phyloP scores from a whole-genome alignment of 345 rosid species.

The Boechera retrofracta region DNA sequence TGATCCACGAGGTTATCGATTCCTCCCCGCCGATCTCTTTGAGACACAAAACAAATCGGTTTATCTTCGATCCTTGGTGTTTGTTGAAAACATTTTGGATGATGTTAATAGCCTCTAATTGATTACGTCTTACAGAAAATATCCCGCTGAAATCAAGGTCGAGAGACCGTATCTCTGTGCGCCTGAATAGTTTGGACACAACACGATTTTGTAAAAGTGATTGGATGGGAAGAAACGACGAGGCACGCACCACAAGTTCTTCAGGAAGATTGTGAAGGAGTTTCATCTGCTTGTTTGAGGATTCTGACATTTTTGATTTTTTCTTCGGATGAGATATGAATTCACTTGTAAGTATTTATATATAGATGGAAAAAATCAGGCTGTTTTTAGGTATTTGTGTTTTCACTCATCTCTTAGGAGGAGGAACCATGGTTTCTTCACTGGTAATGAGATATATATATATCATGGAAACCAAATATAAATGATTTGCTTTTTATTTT shows the following conservation, averaged over 20 bases:
- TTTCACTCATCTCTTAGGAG: neutral
- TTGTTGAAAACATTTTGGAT: neutral
- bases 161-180: neutral
- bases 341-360: no score
- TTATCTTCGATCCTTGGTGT: neutral
- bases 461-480: neutral
- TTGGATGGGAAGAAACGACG: conserved; percentile 9
- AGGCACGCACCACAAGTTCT: neutral
- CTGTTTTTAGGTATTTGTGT: no score
- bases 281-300: neutral
- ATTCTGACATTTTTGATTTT: neutral
- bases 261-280: neutral
- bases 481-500: no score
- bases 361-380: no score
- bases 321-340: no score
- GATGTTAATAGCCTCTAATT: neutral
- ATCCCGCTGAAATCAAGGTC: conserved; percentile 16
- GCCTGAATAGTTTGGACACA: neutral
- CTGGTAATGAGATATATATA: neutral
- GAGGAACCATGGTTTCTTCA: neutral
- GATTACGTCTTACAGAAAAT: neutral
- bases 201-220: neutral
- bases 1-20: neutral
- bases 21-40: conserved; percentile 3
- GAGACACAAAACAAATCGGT: neutral